Evolutionary conservation across 2,329 filamentous ascomycete species (phyloP).

Genomic region (Fusarium virguliforme): DNA sequence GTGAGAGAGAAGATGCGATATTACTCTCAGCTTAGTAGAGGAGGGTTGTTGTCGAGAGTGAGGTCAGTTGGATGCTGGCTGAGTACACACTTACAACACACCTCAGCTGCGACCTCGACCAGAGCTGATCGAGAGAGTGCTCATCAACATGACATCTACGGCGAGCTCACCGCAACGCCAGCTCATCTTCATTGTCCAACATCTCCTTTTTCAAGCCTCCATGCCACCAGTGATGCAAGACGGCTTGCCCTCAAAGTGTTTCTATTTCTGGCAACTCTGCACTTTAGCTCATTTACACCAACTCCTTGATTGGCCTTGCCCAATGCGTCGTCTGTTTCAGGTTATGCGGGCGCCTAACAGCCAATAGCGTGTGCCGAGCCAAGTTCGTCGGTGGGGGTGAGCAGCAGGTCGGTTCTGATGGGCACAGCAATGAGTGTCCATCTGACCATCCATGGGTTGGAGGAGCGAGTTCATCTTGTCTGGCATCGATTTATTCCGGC

Average conservation of each 20-base stretch:
- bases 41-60: slow-evolving; percentile 7
- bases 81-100: not conserved
- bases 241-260: slow-evolving; percentile 28
- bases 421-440: slow-evolving; percentile 24
- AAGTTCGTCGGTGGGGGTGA: slow-evolving; percentile 33
- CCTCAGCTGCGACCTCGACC: not conserved
- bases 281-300: slow-evolving; percentile 25
- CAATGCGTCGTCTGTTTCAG: slow-evolving; percentile 57
- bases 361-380: slow-evolving; percentile 47
- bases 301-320: slow-evolving; percentile 47
- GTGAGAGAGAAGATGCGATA: slow-evolving; percentile 38
- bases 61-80: not conserved
- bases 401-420: slow-evolving; percentile 19
- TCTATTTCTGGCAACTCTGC: slow-evolving; percentile 48
- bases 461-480: not conserved
- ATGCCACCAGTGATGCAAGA: slow-evolving; percentile 12
- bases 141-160: not conserved
- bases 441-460: slow-evolving; percentile 31
- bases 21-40: slow-evolving; percentile 20
- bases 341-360: slow-evolving; percentile 53
- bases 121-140: not conserved
- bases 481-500: not conserved
- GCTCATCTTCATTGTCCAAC: slow-evolving; percentile 19
- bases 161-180: not conserved
- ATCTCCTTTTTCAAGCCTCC: slow-evolving; percentile 23